Evolutionary conservation across 2,329 filamentous ascomycete genomes (phyloP), one percentile per base, ranked within the genome.

Genomic region (Madurella fahalii): DNA sequence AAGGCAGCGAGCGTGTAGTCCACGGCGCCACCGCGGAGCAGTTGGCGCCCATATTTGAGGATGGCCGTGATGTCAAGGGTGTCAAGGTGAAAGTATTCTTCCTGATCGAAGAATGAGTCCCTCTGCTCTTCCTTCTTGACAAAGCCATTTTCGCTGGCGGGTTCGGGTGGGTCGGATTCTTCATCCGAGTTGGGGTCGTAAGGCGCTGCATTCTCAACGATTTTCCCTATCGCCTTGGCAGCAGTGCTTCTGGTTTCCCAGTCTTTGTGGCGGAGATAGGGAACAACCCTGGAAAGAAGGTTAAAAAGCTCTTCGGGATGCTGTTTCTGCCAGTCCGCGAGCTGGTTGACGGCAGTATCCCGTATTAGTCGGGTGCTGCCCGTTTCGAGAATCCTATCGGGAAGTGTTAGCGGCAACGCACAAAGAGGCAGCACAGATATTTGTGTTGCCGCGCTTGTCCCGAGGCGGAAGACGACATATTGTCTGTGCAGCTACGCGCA

Each of bases 291-390:
- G 31, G 90, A 93, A 12, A 99, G 80, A 7, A 99, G 81, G 68
- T 97, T 96, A 74, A 97, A 97, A 1, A 99, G 78, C 71, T 99
- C 95, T 73, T 99, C 93, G 0, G 94, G 94, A 66, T 97, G 94
- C 71, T 94, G 89, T 70, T 96, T 97, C 73, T 99, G 95, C 72
- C 96, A 94, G 73, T 99, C 94, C 58, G 92, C 94, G 60, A 99
- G 81, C 74, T 99, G 94, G 68, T 95, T 91, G 58, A 95, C 94
- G 59, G 94, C 95, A 59, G 94, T 99, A 68, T 96, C 95, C 63
- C 95, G 87, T 69, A 99, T 97, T 63, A 99, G 80, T 69, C 88
- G 87, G 57, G 94, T 99, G 74, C 93, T 97, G 65, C 94, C 94
- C 54, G 94, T 97, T 80, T 99, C 94, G 65, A 99, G 85, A 69